A percentile compares a stretch with the other conserved stretches of the same genome.
Conservation (phyloP, 2,329 filamentous ascomycete genomes). For the Colletotrichum coccodes region DNA sequence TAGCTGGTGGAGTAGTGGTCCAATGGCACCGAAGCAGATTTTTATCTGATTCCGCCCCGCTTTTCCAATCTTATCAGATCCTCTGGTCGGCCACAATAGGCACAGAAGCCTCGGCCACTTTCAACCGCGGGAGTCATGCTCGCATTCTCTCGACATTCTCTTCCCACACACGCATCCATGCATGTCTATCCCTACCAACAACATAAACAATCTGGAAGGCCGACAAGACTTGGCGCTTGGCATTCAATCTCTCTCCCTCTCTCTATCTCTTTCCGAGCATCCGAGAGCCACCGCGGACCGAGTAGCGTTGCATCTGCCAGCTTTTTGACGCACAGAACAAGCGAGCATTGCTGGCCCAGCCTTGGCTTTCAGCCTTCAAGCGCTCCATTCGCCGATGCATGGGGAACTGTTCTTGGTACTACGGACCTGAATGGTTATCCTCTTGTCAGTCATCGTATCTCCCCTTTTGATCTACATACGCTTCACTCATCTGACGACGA, state of each 20-base stretch:
- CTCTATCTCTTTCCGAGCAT: background rate
- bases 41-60: slow-evolving; percentile 26
- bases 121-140: background rate
- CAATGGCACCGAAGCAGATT: slow-evolving; percentile 13
- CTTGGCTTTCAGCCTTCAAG: background rate
- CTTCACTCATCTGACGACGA: too few relatives aligned
- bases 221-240: background rate
- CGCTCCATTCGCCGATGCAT: too few relatives aligned
- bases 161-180: background rate
- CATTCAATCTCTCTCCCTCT: background rate
- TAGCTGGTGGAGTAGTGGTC: slow-evolving; percentile 8
- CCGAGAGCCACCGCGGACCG: background rate
- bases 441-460: too few relatives aligned
- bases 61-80: slow-evolving; percentile 35
- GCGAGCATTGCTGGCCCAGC: too few relatives aligned
- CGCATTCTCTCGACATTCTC: background rate
- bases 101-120: background rate
- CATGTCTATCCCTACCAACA: background rate
- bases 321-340: background rate
- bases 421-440: too few relatives aligned
- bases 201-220: too few relatives aligned
- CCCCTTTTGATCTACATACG: too few relatives aligned
- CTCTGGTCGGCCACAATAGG: slow-evolving; percentile 3
- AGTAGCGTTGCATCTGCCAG: too few relatives aligned
- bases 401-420: too few relatives aligned